Percentiles rank a stretch among this genome's conserved stretches.
Evolutionary conservation across 805 yeast genomes (phyloP).

Genomic region (Metschnikowia koreensis): DNA sequence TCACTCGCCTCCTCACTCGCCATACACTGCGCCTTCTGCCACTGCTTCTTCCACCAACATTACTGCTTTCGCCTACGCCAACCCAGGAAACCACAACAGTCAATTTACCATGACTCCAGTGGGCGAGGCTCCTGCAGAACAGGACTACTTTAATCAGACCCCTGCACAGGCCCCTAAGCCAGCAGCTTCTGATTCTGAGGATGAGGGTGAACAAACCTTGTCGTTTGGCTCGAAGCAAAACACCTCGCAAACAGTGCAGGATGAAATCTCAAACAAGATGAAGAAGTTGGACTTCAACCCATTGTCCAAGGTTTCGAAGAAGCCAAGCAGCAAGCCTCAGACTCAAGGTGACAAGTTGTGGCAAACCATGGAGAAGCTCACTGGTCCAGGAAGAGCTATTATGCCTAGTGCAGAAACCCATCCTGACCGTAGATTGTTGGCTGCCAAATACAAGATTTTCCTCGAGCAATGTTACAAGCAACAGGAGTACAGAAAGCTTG

Average conservation of each 20-base stretch:
- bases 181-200: conserved; percentile 27
- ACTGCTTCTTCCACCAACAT: conserved; percentile 64
- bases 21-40: conserved; percentile 80
- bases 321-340: conserved; percentile 22
- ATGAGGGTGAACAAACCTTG: conserved; percentile 49
- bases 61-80: conserved; percentile 46
- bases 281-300: conserved; percentile 35
- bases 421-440: conserved; percentile 68
- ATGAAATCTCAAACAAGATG: conserved; percentile 48
- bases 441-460: conserved; percentile 81
- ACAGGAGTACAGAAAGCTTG: conserved; percentile 67
- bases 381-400: conserved; percentile 81
- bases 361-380: conserved; percentile 81
- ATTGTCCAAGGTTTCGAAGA: conserved; percentile 27
- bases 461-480: conserved; percentile 85
- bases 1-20: conserved; percentile 47
- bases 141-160: conserved; percentile 40
- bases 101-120: conserved; percentile 38
- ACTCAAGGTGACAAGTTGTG: conserved; percentile 64
- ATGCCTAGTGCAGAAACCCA: conserved; percentile 56
- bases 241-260: conserved; percentile 39
- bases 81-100: conserved; percentile 27
- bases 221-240: conserved; percentile 60
- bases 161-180: conserved; percentile 7
- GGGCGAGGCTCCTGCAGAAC: conserved; percentile 30